Evolutionary conservation across 2,329 filamentous ascomycete genomes (phyloP), one percentile per base, ranked within the genome.

Genomic region (Colletotrichum sojae): DNA sequence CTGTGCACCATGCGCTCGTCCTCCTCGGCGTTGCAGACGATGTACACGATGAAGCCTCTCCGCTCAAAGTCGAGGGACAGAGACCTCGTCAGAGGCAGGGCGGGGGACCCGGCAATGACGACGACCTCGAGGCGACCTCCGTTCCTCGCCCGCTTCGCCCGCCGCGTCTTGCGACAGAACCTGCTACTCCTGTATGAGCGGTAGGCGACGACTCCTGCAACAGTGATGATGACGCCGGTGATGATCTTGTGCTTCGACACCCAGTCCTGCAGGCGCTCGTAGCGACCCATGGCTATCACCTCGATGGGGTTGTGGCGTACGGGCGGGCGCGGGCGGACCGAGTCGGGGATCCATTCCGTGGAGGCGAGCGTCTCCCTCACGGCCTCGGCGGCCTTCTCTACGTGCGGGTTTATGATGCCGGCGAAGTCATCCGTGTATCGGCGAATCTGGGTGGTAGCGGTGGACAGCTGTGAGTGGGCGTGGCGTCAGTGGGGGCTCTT

Each of bases 11-110:
- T 83, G 43, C 91, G 86, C 78, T 98, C 94, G 73, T 98, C 95
- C 75, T 97, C 93, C 68, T 90, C 83, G n/a, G 90, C 94, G 72
- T 90, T 92, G 75, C 94, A 95, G 1, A 97, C 93, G 69, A 99
- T 86, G 79, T 94, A 99, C 64, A 98, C 94, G 70, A 98, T 93
- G 79, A 97, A 98, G 5, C 96, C 96, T 72, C 94, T 90, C 69
- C 94, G 87, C 82, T 98, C 96, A 73, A 99, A 85, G 77, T 99
- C 96, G 55, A 95, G 82, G 2, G 94, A 90, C 62, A 98, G 84
- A 12, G 94, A 94, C 75, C 91, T 92, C 6, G 94, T 95, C 76
- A 98, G 86, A 16, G 95, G 92, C 75, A 97, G 90, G 57, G 91
- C 89, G 2, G 94, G 92, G 20, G 94, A 94, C n/a, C 95, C 95